Base-by-base conservation (phyloP, 495 filamentous ascomycete species). In the Aspergillus hancockii region DNA sequence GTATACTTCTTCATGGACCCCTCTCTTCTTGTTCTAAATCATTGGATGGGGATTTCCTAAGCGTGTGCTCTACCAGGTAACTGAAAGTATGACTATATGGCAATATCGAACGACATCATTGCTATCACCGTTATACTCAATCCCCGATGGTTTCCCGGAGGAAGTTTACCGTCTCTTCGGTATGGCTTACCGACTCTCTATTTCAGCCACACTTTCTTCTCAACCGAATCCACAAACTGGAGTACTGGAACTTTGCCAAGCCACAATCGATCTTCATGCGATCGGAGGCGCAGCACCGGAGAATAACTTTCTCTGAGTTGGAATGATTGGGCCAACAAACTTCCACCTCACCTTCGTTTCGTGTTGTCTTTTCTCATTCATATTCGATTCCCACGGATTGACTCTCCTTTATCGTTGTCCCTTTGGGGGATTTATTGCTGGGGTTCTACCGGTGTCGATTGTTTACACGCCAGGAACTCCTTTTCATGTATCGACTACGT, bases 391-490 rank as follows among this genome's bases (percentile, higher is more conserved):
- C 51, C 32, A 53, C 51, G 10, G 32, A 16, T 53, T 19, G 14
- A 55, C 81, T 23, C 43, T 47, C 43, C 18, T 47, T n/a, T n/a
- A 21, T 43, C 16, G 18, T 23, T 23, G 23, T 21, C 21, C 43
- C 8, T 21, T 18, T 19, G 3, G 3, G 14, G 14, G 41, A 10
- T 19, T 18, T 14, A 18, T 3, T 45, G 16, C 41, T 47, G 21
- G 43, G 16, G 43, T 14, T 23, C 19, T 23, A 1, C 8, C 1
- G 43, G 21, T 47, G 21, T 47, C 9, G 43, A 47, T 47, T 22
- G 21, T 47, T 47, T 23, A 47, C 43, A 23, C 43, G 8, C 14
- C 21, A 47, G 43, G 18, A 21, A 8, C 12, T n/a, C 43, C 19
- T 41, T 43, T 43, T 54, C 13, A 43, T 38, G 52, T 54, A 34